Conservation (phyloP, 495 filamentous ascomycete genomes). For the Glutinoglossum americanum region DNA sequence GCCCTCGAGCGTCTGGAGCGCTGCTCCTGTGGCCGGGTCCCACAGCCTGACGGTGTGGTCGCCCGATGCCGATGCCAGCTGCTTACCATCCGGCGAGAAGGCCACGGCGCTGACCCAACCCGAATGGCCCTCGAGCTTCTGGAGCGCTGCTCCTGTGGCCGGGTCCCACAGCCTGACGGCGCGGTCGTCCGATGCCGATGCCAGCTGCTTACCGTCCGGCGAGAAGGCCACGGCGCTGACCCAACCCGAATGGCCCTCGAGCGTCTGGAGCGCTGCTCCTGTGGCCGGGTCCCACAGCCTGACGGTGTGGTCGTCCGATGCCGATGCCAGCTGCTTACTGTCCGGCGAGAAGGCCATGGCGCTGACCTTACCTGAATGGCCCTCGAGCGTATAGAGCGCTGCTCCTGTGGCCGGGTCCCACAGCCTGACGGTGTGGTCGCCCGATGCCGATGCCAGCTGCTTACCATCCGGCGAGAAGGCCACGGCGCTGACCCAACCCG, state of each 20-base stretch:
- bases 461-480: not conserved
- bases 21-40: too few species aligned
- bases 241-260: too few species aligned
- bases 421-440: slow-evolving; percentile 11
- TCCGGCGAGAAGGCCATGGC: not conserved
- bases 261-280: too few species aligned
- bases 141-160: slow-evolving; percentile 5
- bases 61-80: too few species aligned
- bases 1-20: too few species aligned
- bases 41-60: too few species aligned
- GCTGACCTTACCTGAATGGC: slow-evolving; percentile 4
- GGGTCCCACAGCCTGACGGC: too few species aligned
- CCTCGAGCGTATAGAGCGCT: slow-evolving; percentile 1
- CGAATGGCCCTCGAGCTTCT: not conserved
- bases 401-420: slow-evolving; percentile 11
- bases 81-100: too few species aligned
- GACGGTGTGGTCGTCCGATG: not conserved
- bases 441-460: not conserved
- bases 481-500: not conserved
- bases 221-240: too few species aligned
- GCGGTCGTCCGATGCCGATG: too few species aligned
- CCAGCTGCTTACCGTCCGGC: slow-evolving; percentile 3
- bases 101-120: too few species aligned
- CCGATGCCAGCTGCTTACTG: not conserved
- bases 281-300: not conserved